A percentile compares a stretch with the other conserved stretches of the same genome.
Conservation (phyloP, 2,329 filamentous ascomycete genomes). For the Colletotrichum agaves region DNA sequence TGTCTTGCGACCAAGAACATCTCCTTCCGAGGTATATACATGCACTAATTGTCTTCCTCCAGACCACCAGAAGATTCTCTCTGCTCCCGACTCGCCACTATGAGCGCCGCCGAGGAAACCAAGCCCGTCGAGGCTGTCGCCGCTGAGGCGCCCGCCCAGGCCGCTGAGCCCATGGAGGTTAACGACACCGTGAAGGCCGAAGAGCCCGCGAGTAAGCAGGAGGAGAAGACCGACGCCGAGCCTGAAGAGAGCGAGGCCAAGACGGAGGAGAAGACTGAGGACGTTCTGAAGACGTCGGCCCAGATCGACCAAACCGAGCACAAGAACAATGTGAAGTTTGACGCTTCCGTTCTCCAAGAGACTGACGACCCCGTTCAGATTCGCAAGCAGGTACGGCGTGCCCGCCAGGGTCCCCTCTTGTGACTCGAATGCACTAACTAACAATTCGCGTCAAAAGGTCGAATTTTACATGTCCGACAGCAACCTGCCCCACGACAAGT, state of each 20-base stretch:
- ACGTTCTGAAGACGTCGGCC: constrained; percentile 59
- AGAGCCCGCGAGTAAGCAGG: constrained; percentile 40
- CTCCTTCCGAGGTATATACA: neutral
- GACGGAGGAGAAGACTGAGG: constrained; percentile 40
- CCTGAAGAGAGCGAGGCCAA: constrained; percentile 38
- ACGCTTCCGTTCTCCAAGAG: constrained; percentile 73
- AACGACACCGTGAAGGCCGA: constrained; percentile 42
- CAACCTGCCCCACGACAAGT: constrained; percentile 90
- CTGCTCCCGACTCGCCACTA: constrained; percentile 36
- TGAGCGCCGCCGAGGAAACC: constrained; percentile 54
- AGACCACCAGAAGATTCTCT: neutral
- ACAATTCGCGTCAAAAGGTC: constrained; percentile 63
- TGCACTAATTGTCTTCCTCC: neutral
- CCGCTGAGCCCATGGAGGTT: constrained; percentile 42
- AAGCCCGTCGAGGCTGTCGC: constrained; percentile 52
- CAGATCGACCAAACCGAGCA: constrained; percentile 51
- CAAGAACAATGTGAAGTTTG: constrained; percentile 74
- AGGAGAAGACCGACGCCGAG: constrained; percentile 42
- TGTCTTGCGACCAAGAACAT: neutral
- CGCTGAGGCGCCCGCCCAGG: constrained; percentile 39
- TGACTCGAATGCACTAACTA: neutral
- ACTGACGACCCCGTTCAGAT: constrained; percentile 84
- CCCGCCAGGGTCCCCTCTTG: neutral
- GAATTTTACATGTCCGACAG: constrained; percentile 97
- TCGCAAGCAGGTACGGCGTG: constrained; percentile 75